These are phyloP conservation scores for Stromatinia cepivora DNA, from an alignment of 2,329 filamentous ascomycete genomes.

Conservation along the genomic window DNA sequence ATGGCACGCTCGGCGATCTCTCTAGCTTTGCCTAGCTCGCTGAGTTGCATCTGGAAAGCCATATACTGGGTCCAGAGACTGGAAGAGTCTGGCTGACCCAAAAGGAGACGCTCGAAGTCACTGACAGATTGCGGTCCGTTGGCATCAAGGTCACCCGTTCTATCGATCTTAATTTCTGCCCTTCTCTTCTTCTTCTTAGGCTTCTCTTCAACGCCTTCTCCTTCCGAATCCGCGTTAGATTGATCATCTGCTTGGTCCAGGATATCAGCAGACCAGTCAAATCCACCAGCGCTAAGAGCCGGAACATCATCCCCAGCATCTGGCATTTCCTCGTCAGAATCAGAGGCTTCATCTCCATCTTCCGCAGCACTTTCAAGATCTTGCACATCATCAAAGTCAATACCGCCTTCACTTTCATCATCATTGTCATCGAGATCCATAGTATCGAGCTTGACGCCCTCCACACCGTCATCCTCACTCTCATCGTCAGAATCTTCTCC, in stretches of 20 bases:
- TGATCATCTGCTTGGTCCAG: slow-evolving; percentile 53
- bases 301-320: slow-evolving; percentile 40
- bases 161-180: slow-evolving; percentile 78
- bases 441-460: slow-evolving; percentile 46
- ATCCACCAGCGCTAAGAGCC: slow-evolving; percentile 72
- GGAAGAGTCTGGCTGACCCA: slow-evolving; percentile 92
- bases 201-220: slow-evolving; percentile 43
- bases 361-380: slow-evolving; percentile 46
- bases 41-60: slow-evolving; percentile 94
- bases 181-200: slow-evolving; percentile 70
- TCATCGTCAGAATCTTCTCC: slow-evolving; percentile 52
- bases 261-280: slow-evolving; percentile 80
- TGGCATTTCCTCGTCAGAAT: slow-evolving; percentile 42
- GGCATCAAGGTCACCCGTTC: slow-evolving; percentile 86
- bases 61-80: slow-evolving; percentile 95
- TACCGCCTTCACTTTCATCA: slow-evolving; percentile 44
- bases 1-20: slow-evolving; percentile 89
- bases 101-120: slow-evolving; percentile 90
- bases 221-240: slow-evolving; percentile 49
- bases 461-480: slow-evolving; percentile 49
- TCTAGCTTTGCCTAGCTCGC: slow-evolving; percentile 83
- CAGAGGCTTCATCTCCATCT: slow-evolving; percentile 28
- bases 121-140: slow-evolving; percentile 85
- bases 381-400: slow-evolving; percentile 42
- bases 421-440: slow-evolving; percentile 51